Percentiles rank a stretch among this genome's conserved stretches.
Conservation (phyloP, 2,329 filamentous ascomycete genomes). For the Sporothrix phasma region DNA sequence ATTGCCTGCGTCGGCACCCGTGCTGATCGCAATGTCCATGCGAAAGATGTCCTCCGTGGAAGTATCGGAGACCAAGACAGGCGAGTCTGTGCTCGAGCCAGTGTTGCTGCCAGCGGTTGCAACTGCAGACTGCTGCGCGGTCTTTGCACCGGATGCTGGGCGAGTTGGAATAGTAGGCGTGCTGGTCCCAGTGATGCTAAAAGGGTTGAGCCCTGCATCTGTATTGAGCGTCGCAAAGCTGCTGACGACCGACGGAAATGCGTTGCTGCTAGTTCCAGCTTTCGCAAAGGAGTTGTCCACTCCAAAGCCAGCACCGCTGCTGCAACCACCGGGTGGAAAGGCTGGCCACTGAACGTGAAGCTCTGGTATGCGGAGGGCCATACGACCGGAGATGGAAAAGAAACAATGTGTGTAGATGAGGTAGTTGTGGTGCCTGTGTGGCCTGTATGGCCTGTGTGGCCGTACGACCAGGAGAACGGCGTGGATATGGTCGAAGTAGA, state of each 20-base stretch:
- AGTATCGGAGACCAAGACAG: background rate
- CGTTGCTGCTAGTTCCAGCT: background rate
- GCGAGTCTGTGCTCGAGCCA: background rate
- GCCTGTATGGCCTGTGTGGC: too few relatives aligned
- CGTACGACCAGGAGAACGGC: background rate
- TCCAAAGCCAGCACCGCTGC: background rate
- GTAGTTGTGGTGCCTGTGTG: too few relatives aligned
- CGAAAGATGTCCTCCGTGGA: background rate
- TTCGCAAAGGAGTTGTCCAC: background rate
- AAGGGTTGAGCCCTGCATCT: background rate
- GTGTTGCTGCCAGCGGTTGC: background rate
- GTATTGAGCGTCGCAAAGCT: background rate
- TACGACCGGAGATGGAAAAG: background rate
- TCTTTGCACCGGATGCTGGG: background rate
- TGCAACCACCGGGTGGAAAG: background rate
- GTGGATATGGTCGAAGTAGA: background rate
- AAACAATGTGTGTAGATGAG: background rate
- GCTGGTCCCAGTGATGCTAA: background rate
- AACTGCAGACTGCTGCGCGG: too few relatives aligned
- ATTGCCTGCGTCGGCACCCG: background rate
- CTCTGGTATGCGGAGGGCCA: background rate
- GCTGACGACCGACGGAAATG: background rate
- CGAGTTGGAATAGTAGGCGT: background rate
- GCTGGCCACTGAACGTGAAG: background rate
- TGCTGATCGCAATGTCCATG: background rate